These are phyloP conservation scores for Botrytis elliptica DNA, from an alignment of 2,329 filamentous ascomycete genomes.

Conservation along the genomic window DNA sequence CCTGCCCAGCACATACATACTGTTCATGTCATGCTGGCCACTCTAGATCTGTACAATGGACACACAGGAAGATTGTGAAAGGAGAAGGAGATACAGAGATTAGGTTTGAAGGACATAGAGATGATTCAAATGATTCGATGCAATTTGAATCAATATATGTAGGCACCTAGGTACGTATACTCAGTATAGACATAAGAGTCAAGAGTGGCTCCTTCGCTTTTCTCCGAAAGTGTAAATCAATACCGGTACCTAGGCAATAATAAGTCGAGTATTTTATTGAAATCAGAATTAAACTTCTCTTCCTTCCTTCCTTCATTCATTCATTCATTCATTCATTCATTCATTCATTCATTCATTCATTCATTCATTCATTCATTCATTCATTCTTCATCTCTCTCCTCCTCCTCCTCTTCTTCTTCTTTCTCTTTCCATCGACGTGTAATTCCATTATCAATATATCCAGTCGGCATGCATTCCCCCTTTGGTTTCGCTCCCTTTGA, in stretches of 20 bases:
- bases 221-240: constrained; percentile 3
- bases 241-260: no score
- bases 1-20: not conserved
- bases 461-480: not conserved
- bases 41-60: not conserved
- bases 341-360: not conserved
- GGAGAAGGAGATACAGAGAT: not conserved
- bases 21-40: not conserved
- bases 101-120: not conserved
- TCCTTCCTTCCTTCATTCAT: not conserved
- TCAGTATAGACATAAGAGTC: not conserved
- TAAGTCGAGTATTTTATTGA: not conserved
- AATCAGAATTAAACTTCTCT: not conserved
- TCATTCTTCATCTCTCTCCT: not conserved
- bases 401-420: not conserved
- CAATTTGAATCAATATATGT: not conserved
- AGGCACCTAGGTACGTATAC: not conserved
- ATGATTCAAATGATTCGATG: not conserved
- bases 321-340: not conserved
- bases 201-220: constrained; percentile 10
- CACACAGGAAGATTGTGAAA: not conserved
- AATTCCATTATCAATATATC: not conserved
- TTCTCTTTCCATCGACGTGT: not conserved
- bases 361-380: not conserved
- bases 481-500: not conserved